These are phyloP conservation scores for Metschnikowia anglica DNA, from an alignment of 805 yeast species.

Conservation along the genomic window DNA sequence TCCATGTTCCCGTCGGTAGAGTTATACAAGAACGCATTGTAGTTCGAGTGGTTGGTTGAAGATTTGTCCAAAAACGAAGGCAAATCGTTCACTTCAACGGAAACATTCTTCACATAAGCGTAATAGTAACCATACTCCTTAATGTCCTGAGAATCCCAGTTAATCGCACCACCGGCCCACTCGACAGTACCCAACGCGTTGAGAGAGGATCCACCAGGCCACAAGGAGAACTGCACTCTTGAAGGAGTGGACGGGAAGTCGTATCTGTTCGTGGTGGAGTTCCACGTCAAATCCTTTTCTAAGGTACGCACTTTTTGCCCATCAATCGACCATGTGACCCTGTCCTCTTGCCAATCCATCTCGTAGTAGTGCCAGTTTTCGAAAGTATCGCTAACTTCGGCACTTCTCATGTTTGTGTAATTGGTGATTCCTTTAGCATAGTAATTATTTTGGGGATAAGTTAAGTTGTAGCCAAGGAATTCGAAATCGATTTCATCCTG, in stretches of 20 bases:
- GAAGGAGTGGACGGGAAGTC: constrained; percentile 74
- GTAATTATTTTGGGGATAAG: constrained; percentile 71
- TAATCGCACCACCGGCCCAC: constrained; percentile 86
- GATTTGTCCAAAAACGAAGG: constrained; percentile 56
- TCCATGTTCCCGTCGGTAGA: constrained; percentile 40
- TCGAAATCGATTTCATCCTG: constrained; percentile 92
- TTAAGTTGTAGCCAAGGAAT: constrained; percentile 73
- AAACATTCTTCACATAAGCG: constrained; percentile 58
- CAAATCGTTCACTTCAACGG: constrained; percentile 68
- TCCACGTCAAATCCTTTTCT: constrained; percentile 57
- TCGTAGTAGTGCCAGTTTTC: constrained; percentile 71
- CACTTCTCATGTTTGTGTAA: constrained; percentile 56
- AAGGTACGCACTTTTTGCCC: constrained; percentile 67
- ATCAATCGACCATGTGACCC: constrained; percentile 69
- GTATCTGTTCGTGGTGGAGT: constrained; percentile 57
- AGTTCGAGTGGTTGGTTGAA: constrained; percentile 39
- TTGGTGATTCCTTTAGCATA: constrained; percentile 73
- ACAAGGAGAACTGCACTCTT: constrained; percentile 66
- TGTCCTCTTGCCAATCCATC: constrained; percentile 79
- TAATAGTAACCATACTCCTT: constrained; percentile 78
- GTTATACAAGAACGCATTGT: constrained; percentile 46
- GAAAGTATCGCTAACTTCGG: constrained; percentile 52
- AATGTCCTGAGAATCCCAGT: constrained; percentile 81
- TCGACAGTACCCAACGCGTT: constrained; percentile 63
- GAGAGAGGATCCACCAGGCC: constrained; percentile 70